A percentile compares a stretch with the other conserved stretches of the same genome.
phyloP scores from a whole-genome alignment of 768 basidiomycete species.

The Mycena leptocephala region DNA sequence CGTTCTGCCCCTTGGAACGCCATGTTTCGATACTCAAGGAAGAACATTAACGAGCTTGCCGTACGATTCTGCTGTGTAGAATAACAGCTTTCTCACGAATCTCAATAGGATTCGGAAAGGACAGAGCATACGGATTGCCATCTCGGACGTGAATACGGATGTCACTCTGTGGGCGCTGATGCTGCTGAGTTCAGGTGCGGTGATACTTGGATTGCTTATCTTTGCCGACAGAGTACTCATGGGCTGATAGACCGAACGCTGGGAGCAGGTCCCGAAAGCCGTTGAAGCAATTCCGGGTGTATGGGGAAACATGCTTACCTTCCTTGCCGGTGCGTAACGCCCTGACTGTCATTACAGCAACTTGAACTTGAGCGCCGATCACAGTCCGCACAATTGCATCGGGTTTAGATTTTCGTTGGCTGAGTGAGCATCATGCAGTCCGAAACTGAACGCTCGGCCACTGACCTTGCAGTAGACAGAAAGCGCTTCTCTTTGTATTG shows the following conservation, averaged over 20 bases:
- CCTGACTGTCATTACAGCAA: background rate
- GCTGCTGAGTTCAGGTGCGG: conserved; percentile 50
- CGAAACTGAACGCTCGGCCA: background rate
- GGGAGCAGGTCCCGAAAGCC: conserved; percentile 55
- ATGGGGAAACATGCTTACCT: conserved; percentile 55
- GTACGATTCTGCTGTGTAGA: background rate
- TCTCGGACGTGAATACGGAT: conserved; percentile 44
- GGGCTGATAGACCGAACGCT: conserved; percentile 58
- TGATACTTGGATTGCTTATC: background rate
- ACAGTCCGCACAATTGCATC: conserved; percentile 57
- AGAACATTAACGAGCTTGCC: conserved; percentile 31
- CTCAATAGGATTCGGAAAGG: conserved; percentile 41
- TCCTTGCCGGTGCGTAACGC: conserved; percentile 38
- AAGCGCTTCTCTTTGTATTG: conserved; percentile 51
- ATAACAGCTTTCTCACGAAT: background rate
- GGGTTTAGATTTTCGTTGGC: conserved; percentile 47
- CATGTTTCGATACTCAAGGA: conserved; percentile 41
- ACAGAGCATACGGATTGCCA: conserved; percentile 47
- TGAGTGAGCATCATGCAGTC: conserved; percentile 47
- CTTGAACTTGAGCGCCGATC: background rate
- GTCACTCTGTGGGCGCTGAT: conserved; percentile 42
- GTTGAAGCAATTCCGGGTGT: conserved; percentile 55
- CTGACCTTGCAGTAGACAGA: conserved; percentile 36
- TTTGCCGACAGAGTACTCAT: background rate
- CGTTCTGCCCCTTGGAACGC: conserved; percentile 44